A percentile compares a stretch with the other conserved stretches of the same genome.
phyloP scores from a whole-genome alignment of 2,329 filamentous ascomycete genomes.

The Lachnellula cervina region DNA sequence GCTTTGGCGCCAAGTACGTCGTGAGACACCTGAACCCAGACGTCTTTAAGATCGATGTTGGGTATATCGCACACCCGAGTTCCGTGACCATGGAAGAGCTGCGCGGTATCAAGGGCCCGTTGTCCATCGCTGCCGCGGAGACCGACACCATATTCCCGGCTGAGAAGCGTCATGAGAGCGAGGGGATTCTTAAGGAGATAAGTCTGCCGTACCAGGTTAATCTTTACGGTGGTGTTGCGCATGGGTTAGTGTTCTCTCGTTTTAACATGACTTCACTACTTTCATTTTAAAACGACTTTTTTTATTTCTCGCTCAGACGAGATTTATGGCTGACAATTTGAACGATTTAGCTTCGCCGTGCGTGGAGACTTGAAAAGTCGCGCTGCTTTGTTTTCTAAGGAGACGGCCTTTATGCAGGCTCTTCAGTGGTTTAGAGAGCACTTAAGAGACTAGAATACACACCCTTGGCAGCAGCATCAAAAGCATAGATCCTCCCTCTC shows the following conservation, averaged over 20 bases:
- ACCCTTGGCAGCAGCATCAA: too few species aligned
- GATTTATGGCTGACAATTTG: too few species aligned
- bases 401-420: too few species aligned
- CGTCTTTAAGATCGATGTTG: constrained; percentile 50
- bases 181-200: constrained; percentile 51
- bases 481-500: too few species aligned
- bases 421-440: too few species aligned
- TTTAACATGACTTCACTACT: constrained; percentile 8
- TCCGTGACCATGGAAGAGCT: constrained; percentile 65
- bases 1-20: constrained; percentile 70
- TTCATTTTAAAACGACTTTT: too few species aligned
- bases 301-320: too few species aligned
- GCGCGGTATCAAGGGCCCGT: constrained; percentile 55
- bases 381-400: too few species aligned
- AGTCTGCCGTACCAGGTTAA: constrained; percentile 59
- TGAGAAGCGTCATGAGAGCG: constrained; percentile 56
- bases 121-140: constrained; percentile 61
- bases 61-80: constrained; percentile 68
- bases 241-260: constrained; percentile 52
- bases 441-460: too few species aligned
- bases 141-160: constrained; percentile 57
- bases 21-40: constrained; percentile 59
- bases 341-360: too few species aligned
- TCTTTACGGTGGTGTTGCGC: constrained; percentile 63
- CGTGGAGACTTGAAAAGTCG: too few species aligned